Evolutionary conservation across 208 protist genomes (phyloP).

Genomic region (Crithidia brevicula): DNA sequence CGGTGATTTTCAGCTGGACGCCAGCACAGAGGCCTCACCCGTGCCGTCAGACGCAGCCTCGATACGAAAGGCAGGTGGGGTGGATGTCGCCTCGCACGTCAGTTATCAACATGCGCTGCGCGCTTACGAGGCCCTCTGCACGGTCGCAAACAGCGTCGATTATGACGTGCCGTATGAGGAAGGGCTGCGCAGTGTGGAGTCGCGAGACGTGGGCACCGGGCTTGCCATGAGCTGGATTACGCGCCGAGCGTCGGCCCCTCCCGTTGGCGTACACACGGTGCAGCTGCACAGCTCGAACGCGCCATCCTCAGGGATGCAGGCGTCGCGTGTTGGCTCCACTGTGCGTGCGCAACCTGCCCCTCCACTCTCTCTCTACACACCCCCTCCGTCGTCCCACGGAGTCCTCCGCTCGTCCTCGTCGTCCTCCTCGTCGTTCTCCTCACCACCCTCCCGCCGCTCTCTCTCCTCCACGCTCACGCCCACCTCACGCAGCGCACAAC

Average conservation of each 20-base stretch:
- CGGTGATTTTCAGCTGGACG: slow-evolving; percentile 20
- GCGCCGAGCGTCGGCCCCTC: slow-evolving; percentile 4
- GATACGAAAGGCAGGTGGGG: not conserved
- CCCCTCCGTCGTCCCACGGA: not conserved
- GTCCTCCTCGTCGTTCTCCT: too few relatives aligned
- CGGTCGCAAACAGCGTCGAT: slow-evolving; percentile 22
- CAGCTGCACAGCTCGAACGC: too few relatives aligned
- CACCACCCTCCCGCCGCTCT: slow-evolving; percentile 7
- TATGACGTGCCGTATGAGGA: slow-evolving; percentile 35
- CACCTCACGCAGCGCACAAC: too few relatives aligned
- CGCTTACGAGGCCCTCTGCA: slow-evolving; percentile 24
- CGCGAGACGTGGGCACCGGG: slow-evolving; percentile 24
- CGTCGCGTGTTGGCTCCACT: too few relatives aligned
- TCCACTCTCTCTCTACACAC: not conserved
- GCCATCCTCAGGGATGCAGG: too few relatives aligned
- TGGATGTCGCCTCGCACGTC: not conserved
- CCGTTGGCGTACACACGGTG: too few relatives aligned
- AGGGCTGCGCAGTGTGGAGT: slow-evolving; percentile 24
- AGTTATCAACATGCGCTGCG: not conserved
- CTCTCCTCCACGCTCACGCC: not conserved
- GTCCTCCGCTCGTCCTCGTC: not conserved
- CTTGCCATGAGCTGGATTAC: slow-evolving; percentile 28
- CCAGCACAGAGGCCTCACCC: too few relatives aligned
- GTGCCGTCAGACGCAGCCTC: too few relatives aligned
- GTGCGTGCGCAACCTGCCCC: not conserved